A percentile compares a stretch with the other conserved stretches of the same genome.
Evolutionary conservation across 441 rosid genomes (phyloP).

Genomic region (Arabidopsis hybrid): DNA sequence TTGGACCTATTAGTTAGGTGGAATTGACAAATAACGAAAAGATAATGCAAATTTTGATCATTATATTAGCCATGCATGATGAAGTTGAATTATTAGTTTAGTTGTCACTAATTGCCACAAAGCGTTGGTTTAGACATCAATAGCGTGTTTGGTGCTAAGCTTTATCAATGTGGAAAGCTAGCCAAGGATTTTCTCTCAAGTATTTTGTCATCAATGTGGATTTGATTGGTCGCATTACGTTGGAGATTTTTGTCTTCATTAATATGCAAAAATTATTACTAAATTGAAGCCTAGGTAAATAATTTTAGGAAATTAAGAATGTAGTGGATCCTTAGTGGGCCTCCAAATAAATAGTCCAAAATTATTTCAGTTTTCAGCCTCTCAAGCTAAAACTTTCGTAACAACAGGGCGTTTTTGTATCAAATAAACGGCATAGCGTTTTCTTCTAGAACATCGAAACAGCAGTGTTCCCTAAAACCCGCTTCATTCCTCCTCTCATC

Average conservation of each 20-base stretch:
- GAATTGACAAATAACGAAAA: conserved; percentile 18
- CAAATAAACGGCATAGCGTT: conserved; percentile 6
- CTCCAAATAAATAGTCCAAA: neutral
- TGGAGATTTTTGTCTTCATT: neutral
- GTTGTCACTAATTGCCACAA: conserved; percentile 11
- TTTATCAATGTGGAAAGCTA: neutral
- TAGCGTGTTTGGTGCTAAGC: conserved; percentile 5
- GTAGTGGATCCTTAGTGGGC: neutral
- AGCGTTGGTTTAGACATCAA: neutral
- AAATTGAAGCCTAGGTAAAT: neutral
- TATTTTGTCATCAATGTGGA: neutral
- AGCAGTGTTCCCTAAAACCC: neutral
- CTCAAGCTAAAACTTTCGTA: neutral
- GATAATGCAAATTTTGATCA: conserved; percentile 18
- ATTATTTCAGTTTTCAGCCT: neutral
- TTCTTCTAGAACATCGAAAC: neutral
- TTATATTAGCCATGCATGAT: conserved; percentile 19
- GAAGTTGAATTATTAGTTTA: conserved; percentile 23
- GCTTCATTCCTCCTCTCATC: neutral
- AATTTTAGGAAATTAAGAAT: no score
- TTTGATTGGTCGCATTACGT: neutral
- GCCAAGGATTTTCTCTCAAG: neutral
- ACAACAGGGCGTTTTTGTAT: neutral
- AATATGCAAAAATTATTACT: neutral
- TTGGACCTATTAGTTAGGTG: conserved; percentile 31